Conservation (phyloP, 2,329 filamentous ascomycete species). For the Teratosphaeria zuluensis region DNA sequence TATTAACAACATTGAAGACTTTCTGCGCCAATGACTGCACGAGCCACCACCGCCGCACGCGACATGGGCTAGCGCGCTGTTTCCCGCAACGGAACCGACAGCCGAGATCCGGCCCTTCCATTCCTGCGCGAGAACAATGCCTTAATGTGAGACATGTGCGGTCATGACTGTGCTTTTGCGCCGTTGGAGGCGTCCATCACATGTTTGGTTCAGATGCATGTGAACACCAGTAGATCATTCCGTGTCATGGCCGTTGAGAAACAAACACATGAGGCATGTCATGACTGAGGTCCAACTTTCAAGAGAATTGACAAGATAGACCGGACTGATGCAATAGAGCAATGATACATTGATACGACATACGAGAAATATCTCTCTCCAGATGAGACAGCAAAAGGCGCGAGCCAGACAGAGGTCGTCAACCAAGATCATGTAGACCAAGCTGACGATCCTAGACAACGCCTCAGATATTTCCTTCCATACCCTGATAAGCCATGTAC, state of each 20-base stretch:
- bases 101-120: not conserved
- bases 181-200: not conserved
- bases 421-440: not conserved
- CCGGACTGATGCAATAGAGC: not conserved
- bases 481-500: conserved; percentile 1
- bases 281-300: too few species aligned
- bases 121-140: not conserved
- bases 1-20: not conserved
- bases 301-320: not conserved
- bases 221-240: too few species aligned
- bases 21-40: not conserved
- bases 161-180: not conserved
- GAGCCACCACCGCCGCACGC: not conserved
- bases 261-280: too few species aligned
- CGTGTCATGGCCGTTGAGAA: too few species aligned
- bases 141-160: not conserved
- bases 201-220: too few species aligned
- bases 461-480: not conserved
- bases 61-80: not conserved
- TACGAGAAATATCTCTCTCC: not conserved
- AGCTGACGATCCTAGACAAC: not conserved
- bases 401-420: not conserved
- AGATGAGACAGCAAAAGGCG: not conserved
- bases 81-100: not conserved
- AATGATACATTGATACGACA: not conserved